Conservation (phyloP, 2,329 filamentous ascomycete species). For the Epichloe baconii region DNA sequence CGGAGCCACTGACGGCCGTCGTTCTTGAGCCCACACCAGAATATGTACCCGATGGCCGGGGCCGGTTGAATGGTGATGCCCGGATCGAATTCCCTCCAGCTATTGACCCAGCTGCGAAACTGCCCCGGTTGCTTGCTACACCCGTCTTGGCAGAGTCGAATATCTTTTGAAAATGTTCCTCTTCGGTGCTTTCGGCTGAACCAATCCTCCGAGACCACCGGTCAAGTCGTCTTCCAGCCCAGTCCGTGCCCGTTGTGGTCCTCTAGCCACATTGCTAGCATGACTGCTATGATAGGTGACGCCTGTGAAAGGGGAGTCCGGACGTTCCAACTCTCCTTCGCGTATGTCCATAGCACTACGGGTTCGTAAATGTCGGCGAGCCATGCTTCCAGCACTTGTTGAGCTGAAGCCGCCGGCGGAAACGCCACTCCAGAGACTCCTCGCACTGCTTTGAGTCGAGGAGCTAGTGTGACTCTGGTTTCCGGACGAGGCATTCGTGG, state of each 20-base stretch:
- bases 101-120: constrained; percentile 49
- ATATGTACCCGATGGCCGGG: constrained; percentile 20
- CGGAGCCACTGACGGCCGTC: constrained; percentile 21
- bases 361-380: constrained; percentile 55
- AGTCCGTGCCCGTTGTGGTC: constrained; percentile 49
- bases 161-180: constrained; percentile 93
- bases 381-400: constrained; percentile 88
- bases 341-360: constrained; percentile 53
- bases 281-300: constrained; percentile 90
- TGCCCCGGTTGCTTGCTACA: constrained; percentile 77
- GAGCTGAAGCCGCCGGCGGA: constrained; percentile 87
- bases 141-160: constrained; percentile 89
- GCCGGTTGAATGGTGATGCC: constrained; percentile 29
- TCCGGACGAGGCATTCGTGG: constrained; percentile 63
- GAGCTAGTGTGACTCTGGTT: constrained; percentile 60
- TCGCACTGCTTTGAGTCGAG: constrained; percentile 65
- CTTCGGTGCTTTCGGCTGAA: constrained; percentile 64
- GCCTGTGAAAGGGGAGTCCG: constrained; percentile 56
- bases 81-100: constrained; percentile 30
- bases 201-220: constrained; percentile 64
- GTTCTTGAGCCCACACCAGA: constrained; percentile 33
- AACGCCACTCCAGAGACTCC: constrained; percentile 84
- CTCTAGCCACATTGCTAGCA: constrained; percentile 35
- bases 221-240: constrained; percentile 53
- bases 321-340: constrained; percentile 40